Percentiles rank a stretch among this genome's conserved stretches.
Evolutionary conservation across 1,284 basidiomycete species (phyloP).

Genomic region (Afroboletus lepidellus): DNA sequence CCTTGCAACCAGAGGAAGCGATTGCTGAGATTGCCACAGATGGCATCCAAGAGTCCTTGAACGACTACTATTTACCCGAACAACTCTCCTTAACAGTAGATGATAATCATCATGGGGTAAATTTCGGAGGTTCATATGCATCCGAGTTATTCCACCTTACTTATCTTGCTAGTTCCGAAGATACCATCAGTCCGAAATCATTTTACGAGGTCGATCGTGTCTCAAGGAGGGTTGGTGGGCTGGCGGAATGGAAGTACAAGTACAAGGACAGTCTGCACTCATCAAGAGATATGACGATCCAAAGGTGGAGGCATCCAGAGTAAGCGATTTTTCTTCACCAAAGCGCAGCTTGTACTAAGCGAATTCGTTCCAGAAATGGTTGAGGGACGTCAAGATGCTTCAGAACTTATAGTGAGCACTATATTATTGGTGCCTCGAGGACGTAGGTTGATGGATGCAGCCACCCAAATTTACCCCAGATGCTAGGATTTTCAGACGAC

Average conservation of each 20-base stretch:
- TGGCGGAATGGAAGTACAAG: slow-evolving; percentile 40
- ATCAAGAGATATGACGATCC: slow-evolving; percentile 46
- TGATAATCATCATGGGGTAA: slow-evolving; percentile 42
- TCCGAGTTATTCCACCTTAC: neutral
- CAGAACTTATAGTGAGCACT: slow-evolving; percentile 45
- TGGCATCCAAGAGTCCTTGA: slow-evolving; percentile 16
- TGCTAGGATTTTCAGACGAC: slow-evolving; percentile 51
- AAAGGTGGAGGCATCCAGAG: slow-evolving; percentile 35
- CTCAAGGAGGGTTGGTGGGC: slow-evolving; percentile 48
- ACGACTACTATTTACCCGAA: slow-evolving; percentile 26
- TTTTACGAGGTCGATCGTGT: slow-evolving; percentile 36
- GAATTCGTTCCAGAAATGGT: slow-evolving; percentile 40
- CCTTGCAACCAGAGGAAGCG: slow-evolving; percentile 10
- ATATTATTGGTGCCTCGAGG: neutral
- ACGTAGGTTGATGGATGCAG: slow-evolving; percentile 26
- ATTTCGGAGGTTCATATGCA: neutral
- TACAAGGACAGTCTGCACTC: slow-evolving; percentile 39
- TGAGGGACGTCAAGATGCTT: slow-evolving; percentile 50
- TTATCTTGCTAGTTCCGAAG: slow-evolving; percentile 41
- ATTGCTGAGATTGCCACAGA: slow-evolving; percentile 24
- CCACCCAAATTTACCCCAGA: slow-evolving; percentile 53
- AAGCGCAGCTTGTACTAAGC: neutral
- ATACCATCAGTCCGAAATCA: slow-evolving; percentile 50
- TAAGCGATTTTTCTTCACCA: slow-evolving; percentile 16
- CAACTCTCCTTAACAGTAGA: slow-evolving; percentile 25